These are phyloP conservation scores for Lentinula aciculospora DNA, from an alignment of 768 basidiomycete species.

Conservation along the genomic window DNA sequence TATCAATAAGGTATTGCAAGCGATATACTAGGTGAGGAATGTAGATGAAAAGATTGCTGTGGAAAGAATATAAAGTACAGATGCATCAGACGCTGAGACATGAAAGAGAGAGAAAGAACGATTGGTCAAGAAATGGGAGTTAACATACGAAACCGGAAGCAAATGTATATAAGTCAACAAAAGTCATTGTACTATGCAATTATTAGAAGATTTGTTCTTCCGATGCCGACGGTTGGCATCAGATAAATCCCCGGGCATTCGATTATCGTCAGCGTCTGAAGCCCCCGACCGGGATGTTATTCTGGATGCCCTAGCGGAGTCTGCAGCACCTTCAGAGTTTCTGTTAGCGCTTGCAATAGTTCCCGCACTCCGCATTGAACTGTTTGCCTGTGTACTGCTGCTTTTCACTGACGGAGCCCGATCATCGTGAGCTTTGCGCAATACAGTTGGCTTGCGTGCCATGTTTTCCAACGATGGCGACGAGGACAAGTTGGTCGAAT, in stretches of 20 bases:
- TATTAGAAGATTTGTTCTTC: slow-evolving; percentile 36
- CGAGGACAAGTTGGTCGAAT: slow-evolving; percentile 21
- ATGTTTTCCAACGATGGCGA: slow-evolving; percentile 21
- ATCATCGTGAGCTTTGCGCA: slow-evolving; percentile 33
- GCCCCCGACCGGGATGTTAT: slow-evolving; percentile 26
- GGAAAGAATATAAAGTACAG: slow-evolving; percentile 13
- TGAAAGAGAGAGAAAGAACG: background rate
- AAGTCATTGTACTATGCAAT: slow-evolving; percentile 43
- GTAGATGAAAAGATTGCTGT: slow-evolving; percentile 1
- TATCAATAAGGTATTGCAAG: slow-evolving; percentile 3
- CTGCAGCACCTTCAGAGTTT: slow-evolving; percentile 20
- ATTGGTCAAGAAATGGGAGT: slow-evolving; percentile 6
- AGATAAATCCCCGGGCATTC: slow-evolving; percentile 30
- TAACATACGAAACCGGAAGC: too few species aligned
- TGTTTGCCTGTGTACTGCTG: slow-evolving; percentile 47
- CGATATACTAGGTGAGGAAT: background rate
- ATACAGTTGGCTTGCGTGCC: slow-evolving; percentile 19
- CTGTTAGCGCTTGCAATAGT: slow-evolving; percentile 33
- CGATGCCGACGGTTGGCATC: slow-evolving; percentile 26
- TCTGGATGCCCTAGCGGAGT: slow-evolving; percentile 25
- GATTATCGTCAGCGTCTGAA: slow-evolving; percentile 21
- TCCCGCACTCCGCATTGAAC: slow-evolving; percentile 53
- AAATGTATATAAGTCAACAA: slow-evolving; percentile 1
- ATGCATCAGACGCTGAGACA: too few species aligned
- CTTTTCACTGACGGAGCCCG: slow-evolving; percentile 58